Base-by-base conservation (phyloP, 176 grass and related monocot genomes). In the Typha latifolia region DNA sequence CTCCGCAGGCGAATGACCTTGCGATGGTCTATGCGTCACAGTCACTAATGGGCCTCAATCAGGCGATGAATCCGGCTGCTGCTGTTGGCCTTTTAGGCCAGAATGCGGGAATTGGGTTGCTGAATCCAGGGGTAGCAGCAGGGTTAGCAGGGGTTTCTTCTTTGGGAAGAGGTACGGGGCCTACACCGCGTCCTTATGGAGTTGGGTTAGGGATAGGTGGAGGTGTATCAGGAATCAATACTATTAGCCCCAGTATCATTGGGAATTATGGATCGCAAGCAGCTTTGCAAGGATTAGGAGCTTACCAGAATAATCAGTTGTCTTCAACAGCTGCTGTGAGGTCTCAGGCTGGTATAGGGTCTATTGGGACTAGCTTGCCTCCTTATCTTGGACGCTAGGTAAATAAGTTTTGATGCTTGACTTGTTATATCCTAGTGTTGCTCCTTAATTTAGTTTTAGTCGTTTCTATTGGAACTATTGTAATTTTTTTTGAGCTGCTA, bases 351-450 rank as follows among this genome's bases (percentile, higher is more conserved):
- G 49, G 15, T 52, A 0, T 8, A 62, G 70, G 73, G 47, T 66
- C 73, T 3, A 24, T 21, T 51, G 71, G 49, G 32, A 43, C 56
- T 48, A 76, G 86, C 29, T 76, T 89, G 31, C 74, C 69, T 19
- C 32, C 59, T 37, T 79, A 62, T 57, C 62, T 79, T 14, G 68
- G 68, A 51, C 64, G 50, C 49, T 73, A 76, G 74, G 78, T 82
- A 68, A 76, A 56, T 22, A 21, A 59, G 53, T 59, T 22, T 10
- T 59, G 53, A n/a, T 6, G 16, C 0, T 59, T 11, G 11, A 59
- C 7, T 59, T 59, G 15, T 59, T 59, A 9, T 59, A 16, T 21
- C 6, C 8, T 43, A 43, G 37, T 43, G 16, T 22, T 21, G 18
- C 10, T 6, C 53, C 53, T 59, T 19, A 2, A 2, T 5, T 59